Conservation (phyloP, 169 alveolate species). For the Pseudocohnilembus persalinus region DNA sequence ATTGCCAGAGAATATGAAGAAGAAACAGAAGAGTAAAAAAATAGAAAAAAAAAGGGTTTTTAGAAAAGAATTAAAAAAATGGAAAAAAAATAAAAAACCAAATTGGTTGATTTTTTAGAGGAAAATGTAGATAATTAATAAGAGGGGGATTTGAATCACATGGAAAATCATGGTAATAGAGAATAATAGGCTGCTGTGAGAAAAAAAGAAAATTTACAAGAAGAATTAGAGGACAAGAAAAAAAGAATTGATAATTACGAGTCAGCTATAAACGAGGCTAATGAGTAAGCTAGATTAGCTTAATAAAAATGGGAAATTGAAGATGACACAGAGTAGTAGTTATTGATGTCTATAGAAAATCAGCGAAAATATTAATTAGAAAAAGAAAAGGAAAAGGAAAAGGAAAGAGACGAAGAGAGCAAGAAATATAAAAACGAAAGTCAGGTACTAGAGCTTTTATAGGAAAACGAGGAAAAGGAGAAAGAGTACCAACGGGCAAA, state of each 20-base stretch:
- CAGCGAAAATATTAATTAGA: neutral
- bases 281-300: neutral
- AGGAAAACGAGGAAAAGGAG: slow-evolving; percentile 6
- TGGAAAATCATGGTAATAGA: neutral
- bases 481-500: neutral
- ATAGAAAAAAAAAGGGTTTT: neutral
- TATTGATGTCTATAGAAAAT: neutral
- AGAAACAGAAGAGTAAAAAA: neutral
- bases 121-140: neutral
- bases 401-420: neutral
- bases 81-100: neutral
- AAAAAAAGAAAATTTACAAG: neutral
- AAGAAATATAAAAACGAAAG: neutral
- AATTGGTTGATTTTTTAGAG: neutral
- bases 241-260: neutral
- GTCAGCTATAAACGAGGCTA: neutral
- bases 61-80: neutral
- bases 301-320: neutral
- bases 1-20: neutral
- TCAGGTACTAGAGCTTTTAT: neutral
- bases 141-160: too few relatives aligned
- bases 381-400: too few relatives aligned
- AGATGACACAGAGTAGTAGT: neutral
- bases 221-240: neutral
- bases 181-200: neutral